phyloP scores from a whole-genome alignment of 1,284 basidiomycete species.

The Fomitopsis schrenkii region DNA sequence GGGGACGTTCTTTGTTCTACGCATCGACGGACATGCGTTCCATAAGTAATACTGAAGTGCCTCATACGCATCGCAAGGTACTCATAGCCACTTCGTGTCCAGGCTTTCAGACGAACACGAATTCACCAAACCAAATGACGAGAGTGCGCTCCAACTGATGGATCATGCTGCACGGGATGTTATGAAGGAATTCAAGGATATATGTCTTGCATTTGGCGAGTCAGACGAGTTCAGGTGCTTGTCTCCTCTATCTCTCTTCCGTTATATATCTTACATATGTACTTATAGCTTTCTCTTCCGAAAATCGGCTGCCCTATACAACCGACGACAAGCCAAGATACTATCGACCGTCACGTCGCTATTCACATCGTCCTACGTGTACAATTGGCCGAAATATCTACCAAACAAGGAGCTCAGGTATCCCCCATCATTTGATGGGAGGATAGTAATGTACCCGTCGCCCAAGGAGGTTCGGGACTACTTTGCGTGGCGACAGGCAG shows the following conservation, averaged over 20 bases:
- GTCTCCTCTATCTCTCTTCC: background rate
- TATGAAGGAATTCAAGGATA: conserved; percentile 80
- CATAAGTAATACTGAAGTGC: conserved; percentile 61
- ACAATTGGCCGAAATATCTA: conserved; percentile 81
- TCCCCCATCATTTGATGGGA: conserved; percentile 90
- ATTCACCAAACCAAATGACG: conserved; percentile 92
- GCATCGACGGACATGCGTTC: conserved; percentile 93
- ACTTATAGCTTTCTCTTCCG: conserved; percentile 78
- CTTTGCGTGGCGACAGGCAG: conserved; percentile 93
- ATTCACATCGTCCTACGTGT: conserved; percentile 92
- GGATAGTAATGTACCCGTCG: conserved; percentile 83
- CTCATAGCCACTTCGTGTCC: background rate
- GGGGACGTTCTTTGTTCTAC: conserved; percentile 80
- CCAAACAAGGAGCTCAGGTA: conserved; percentile 68
- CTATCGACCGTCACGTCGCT: conserved; percentile 84
- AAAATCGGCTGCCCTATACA: conserved; percentile 75
- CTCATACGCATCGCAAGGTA: background rate
- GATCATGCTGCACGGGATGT: conserved; percentile 83
- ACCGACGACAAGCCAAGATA: conserved; percentile 86
- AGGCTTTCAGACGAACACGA: conserved; percentile 84
- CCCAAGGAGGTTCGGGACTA: conserved; percentile 81
- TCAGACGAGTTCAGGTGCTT: conserved; percentile 94
- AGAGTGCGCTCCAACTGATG: conserved; percentile 86
- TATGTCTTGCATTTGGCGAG: conserved; percentile 90
- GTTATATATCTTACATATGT: background rate